These are phyloP conservation scores for Calonectria crousiana DNA, from an alignment of 2,329 filamentous ascomycete genomes.

Conservation along the genomic window DNA sequence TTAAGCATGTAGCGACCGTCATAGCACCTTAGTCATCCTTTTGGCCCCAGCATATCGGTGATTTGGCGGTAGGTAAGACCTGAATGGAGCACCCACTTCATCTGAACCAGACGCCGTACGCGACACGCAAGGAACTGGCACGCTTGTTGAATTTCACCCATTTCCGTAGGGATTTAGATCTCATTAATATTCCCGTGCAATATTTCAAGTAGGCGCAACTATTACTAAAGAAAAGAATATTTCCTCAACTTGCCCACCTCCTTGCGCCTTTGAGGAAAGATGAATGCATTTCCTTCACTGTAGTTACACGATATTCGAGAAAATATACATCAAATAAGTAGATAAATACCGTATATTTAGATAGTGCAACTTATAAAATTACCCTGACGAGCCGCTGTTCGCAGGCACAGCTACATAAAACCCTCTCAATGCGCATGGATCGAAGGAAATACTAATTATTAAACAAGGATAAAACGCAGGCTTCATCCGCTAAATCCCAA, in stretches of 20 bases:
- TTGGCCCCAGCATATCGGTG: not conserved
- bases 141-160: not conserved
- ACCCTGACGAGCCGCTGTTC: too few relatives aligned
- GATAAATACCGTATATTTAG: too few relatives aligned
- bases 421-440: too few relatives aligned
- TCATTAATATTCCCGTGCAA: not conserved
- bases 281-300: not conserved
- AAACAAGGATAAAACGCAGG: too few relatives aligned
- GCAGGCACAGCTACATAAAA: too few relatives aligned
- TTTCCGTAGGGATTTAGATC: not conserved
- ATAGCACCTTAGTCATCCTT: not conserved
- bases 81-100: not conserved
- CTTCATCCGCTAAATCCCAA: too few relatives aligned
- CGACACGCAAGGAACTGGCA: not conserved
- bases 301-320: not conserved
- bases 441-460: too few relatives aligned
- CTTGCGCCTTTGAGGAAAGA: not conserved
- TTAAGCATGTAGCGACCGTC: not conserved
- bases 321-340: not conserved
- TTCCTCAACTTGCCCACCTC: not conserved
- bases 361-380: too few relatives aligned
- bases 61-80: not conserved
- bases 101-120: not conserved
- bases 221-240: not conserved
- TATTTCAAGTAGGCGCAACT: not conserved